Evolutionary conservation across 164 flowering plant species (phyloP).

Genomic region (Houttuynia cordata): DNA sequence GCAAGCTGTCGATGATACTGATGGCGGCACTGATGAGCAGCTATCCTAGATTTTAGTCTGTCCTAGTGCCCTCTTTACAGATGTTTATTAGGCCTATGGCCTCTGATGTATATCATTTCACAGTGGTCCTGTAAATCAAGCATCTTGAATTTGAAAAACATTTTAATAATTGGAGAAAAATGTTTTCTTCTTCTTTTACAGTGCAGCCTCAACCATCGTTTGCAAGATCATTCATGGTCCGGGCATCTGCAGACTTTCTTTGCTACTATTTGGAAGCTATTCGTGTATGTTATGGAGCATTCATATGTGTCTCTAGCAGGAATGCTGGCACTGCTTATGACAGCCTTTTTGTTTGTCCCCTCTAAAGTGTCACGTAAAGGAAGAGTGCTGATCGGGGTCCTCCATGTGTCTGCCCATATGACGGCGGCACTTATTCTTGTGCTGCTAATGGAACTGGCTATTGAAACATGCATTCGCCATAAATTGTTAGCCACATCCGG

Average conservation of each 20-base stretch:
- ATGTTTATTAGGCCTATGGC: too few species aligned
- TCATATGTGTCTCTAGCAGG: slow-evolving; percentile 69
- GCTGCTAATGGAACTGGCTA: slow-evolving; percentile 85
- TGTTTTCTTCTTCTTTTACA: slow-evolving; percentile 15
- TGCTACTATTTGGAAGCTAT: slow-evolving; percentile 53
- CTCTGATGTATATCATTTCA: neutral
- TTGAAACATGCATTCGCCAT: slow-evolving; percentile 88
- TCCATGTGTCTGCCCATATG: slow-evolving; percentile 88
- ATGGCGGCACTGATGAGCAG: too few species aligned
- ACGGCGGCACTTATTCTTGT: slow-evolving; percentile 78
- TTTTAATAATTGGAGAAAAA: too few species aligned
- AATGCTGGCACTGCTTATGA: slow-evolving; percentile 40
- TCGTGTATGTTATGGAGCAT: slow-evolving; percentile 52
- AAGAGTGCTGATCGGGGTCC: slow-evolving; percentile 53
- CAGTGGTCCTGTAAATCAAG: neutral
- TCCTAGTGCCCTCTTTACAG: too few species aligned
- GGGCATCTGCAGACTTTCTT: slow-evolving; percentile 81
- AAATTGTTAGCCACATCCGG: slow-evolving; percentile 84
- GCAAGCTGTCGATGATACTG: too few species aligned
- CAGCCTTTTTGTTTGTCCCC: slow-evolving; percentile 70
- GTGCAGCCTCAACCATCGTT: slow-evolving; percentile 83
- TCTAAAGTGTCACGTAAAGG: slow-evolving; percentile 76
- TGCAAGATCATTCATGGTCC: slow-evolving; percentile 66
- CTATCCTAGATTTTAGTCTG: too few species aligned
- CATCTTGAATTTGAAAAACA: too few species aligned